These are phyloP conservation scores for Sporothrix luriei DNA, from an alignment of 2,329 filamentous ascomycete genomes.

Conservation along the genomic window DNA sequence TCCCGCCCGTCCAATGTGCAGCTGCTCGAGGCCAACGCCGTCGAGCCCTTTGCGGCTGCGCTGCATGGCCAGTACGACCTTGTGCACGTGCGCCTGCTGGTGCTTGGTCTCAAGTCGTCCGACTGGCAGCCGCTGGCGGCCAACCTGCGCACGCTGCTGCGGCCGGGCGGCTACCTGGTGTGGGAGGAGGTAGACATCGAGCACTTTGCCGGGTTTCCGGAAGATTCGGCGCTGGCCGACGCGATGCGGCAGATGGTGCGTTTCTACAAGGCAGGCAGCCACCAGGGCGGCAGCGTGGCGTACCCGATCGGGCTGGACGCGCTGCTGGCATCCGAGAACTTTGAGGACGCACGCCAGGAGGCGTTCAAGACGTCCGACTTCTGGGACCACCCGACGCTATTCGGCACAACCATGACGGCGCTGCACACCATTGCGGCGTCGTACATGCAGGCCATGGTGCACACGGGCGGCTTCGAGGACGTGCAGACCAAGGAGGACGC, in stretches of 20 bases:
- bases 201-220: neutral
- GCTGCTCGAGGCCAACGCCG: slow-evolving; percentile 24
- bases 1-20: slow-evolving; percentile 29
- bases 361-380: neutral
- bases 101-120: slow-evolving; percentile 17
- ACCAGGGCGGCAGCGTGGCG: neutral
- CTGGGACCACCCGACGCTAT: slow-evolving; percentile 18
- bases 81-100: slow-evolving; percentile 32
- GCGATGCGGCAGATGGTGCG: slow-evolving; percentile 10
- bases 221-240: slow-evolving; percentile 3
- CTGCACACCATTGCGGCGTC: neutral
- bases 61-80: slow-evolving; percentile 31
- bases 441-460: slow-evolving; percentile 27
- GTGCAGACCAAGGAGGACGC: slow-evolving; percentile 25
- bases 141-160: slow-evolving; percentile 26
- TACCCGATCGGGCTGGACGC: slow-evolving; percentile 1
- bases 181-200: slow-evolving; percentile 31
- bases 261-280: neutral
- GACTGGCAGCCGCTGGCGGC: slow-evolving; percentile 26
- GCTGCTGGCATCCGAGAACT: neutral
- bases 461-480: slow-evolving; percentile 27
- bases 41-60: slow-evolving; percentile 19
- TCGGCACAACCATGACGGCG: neutral
- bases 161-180: slow-evolving; percentile 31
- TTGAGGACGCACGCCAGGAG: neutral